These are phyloP conservation scores for Dictyostelium firmibasis DNA, from an alignment of 78 protist species.

Conservation along the genomic window DNA sequence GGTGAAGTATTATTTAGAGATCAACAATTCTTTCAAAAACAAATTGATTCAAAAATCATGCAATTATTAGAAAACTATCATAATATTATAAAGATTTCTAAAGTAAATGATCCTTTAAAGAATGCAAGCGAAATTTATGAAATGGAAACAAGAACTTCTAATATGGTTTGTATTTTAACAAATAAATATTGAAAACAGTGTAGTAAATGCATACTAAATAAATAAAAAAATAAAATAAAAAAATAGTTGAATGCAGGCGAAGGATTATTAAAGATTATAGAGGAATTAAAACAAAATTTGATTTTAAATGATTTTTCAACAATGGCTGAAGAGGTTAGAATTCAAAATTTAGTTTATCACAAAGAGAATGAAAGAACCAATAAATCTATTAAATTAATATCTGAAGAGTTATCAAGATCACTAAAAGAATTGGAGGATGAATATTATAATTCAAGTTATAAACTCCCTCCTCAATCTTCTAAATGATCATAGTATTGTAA, in stretches of 20 bases:
- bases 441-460: constrained; percentile 69
- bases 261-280: constrained; percentile 63
- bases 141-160: constrained; percentile 71
- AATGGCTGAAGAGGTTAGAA: constrained; percentile 67
- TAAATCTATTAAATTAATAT: constrained; percentile 28
- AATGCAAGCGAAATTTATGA: constrained; percentile 42
- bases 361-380: constrained; percentile 53
- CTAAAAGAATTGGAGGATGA: constrained; percentile 58
- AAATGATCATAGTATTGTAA: background rate
- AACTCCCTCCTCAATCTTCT: constrained; percentile 1
- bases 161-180: constrained; percentile 25
- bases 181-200: too few relatives aligned
- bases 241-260: constrained; percentile 45
- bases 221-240: background rate
- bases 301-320: constrained; percentile 67
- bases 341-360: constrained; percentile 60
- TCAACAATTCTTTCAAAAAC: constrained; percentile 76
- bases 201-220: background rate
- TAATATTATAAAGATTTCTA: constrained; percentile 41
- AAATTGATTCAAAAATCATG: constrained; percentile 45
- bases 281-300: constrained; percentile 65
- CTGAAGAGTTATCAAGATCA: constrained; percentile 43
- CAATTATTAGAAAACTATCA: constrained; percentile 61
- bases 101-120: constrained; percentile 38
- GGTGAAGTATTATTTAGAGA: constrained; percentile 62